Evolutionary conservation across 108 stramenopile species (phyloP).

Genomic region (Cylindrotheca closterium): DNA sequence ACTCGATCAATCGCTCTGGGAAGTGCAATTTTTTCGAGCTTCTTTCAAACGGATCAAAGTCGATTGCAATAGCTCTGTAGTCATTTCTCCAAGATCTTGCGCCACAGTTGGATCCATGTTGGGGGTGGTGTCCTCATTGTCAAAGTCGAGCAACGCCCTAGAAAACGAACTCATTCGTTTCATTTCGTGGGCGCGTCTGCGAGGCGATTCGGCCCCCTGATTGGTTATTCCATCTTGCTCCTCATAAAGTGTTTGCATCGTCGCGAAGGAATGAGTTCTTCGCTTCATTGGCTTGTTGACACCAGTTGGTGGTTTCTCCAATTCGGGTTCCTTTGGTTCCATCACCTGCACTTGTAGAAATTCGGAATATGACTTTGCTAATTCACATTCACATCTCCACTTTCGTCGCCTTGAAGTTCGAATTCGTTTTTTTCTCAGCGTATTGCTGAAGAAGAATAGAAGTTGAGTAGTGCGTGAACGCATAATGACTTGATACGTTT

Average conservation of each 20-base stretch:
- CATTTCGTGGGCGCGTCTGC: background rate
- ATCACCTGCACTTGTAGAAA: conserved; percentile 60
- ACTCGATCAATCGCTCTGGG: conserved; percentile 22
- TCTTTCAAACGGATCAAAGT: conserved; percentile 63
- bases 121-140: background rate
- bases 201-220: background rate
- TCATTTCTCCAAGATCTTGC: conserved; percentile 54
- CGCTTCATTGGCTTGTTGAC: background rate
- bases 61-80: conserved; percentile 58
- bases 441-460: conserved; percentile 34
- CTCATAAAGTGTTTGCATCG: conserved; percentile 10
- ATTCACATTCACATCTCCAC: conserved; percentile 67
- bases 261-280: background rate
- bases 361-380: conserved; percentile 51
- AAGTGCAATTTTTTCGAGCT: conserved; percentile 49
- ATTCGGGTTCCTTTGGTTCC: conserved; percentile 22
- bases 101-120: conserved; percentile 38
- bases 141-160: conserved; percentile 4
- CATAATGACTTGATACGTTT: conserved; percentile 63
- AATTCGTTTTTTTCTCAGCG: conserved; percentile 18
- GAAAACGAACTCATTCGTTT: conserved; percentile 2
- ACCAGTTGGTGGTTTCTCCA: background rate
- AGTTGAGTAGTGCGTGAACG: conserved; percentile 26
- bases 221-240: background rate
- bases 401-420: conserved; percentile 51